Conservation (phyloP, 1,139 yeast species). For the Yamadazyma oceani region DNA sequence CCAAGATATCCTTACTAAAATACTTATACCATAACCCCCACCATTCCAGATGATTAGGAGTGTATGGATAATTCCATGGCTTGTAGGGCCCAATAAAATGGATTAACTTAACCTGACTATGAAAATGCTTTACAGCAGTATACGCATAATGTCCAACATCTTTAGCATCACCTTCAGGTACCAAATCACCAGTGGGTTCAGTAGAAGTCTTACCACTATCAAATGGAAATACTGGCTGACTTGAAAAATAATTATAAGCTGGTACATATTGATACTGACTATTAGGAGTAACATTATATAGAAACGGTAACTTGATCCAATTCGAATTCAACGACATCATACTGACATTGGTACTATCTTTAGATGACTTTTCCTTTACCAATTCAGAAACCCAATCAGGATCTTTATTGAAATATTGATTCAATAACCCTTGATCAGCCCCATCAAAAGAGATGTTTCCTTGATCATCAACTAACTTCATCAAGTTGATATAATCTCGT, state of each 20-base stretch:
- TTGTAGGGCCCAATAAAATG: conserved; percentile 83
- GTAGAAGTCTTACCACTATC: background rate
- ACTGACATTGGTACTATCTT: background rate
- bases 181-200: background rate
- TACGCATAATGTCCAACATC: conserved; percentile 19
- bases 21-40: conserved; percentile 44
- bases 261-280: conserved; percentile 84
- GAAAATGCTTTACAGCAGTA: conserved; percentile 25
- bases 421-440: conserved; percentile 91
- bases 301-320: conserved; percentile 77
- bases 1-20: conserved; percentile 20
- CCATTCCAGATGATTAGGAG: conserved; percentile 35
- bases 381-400: conserved; percentile 43
- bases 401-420: conserved; percentile 65
- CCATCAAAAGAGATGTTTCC: conserved; percentile 72
- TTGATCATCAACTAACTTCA: conserved; percentile 30
- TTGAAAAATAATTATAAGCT: conserved; percentile 62
- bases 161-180: no score
- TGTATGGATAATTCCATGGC: conserved; percentile 62
- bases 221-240: conserved; percentile 9
- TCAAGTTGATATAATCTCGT: conserved; percentile 44
- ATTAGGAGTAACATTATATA: conserved; percentile 83
- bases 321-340: conserved; percentile 20
- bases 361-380: conserved; percentile 6
- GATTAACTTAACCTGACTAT: conserved; percentile 50